Percentiles rank a stretch among this genome's conserved stretches.
phyloP scores from a whole-genome alignment of 208 protist species.

The Crithidia expoeki region DNA sequence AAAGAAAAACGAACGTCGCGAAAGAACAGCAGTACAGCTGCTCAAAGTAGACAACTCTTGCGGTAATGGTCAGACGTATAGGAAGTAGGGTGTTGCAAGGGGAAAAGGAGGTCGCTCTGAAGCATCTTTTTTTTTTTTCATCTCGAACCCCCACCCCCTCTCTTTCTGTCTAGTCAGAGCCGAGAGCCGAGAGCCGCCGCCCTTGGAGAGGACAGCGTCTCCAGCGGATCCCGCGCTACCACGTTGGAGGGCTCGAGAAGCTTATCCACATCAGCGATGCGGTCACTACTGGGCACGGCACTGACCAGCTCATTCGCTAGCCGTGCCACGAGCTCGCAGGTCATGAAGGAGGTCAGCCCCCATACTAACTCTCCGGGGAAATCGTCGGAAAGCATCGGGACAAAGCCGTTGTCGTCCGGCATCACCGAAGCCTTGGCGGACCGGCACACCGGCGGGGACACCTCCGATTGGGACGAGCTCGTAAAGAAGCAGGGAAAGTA shows the following conservation, averaged over 20 bases:
- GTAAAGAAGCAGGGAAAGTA: slow-evolving; percentile 90
- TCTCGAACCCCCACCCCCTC: background rate
- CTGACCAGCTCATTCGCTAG: slow-evolving; percentile 31
- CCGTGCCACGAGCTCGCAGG: slow-evolving; percentile 72
- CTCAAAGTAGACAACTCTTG: too few species aligned
- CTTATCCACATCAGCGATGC: background rate
- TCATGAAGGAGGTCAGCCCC: slow-evolving; percentile 80
- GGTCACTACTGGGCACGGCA: background rate
- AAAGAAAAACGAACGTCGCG: background rate
- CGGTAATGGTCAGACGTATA: too few species aligned
- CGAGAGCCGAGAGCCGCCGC: slow-evolving; percentile 1
- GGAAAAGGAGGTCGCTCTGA: background rate
- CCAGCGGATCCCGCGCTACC: slow-evolving; percentile 30
- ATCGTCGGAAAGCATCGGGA: slow-evolving; percentile 61
- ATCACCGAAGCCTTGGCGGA: slow-evolving; percentile 29
- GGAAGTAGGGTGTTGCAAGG: too few species aligned
- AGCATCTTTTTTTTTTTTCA: background rate
- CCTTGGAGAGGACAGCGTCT: background rate
- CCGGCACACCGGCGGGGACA: slow-evolving; percentile 26
- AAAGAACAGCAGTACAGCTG: too few species aligned
- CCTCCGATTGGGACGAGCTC: slow-evolving; percentile 37
- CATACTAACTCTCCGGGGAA: slow-evolving; percentile 86
- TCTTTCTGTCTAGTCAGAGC: background rate
- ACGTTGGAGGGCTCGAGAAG: slow-evolving; percentile 26
- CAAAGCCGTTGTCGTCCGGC: slow-evolving; percentile 49